Base-by-base conservation (phyloP, 768 basidiomycete species). In the Arthromyces matolae region DNA sequence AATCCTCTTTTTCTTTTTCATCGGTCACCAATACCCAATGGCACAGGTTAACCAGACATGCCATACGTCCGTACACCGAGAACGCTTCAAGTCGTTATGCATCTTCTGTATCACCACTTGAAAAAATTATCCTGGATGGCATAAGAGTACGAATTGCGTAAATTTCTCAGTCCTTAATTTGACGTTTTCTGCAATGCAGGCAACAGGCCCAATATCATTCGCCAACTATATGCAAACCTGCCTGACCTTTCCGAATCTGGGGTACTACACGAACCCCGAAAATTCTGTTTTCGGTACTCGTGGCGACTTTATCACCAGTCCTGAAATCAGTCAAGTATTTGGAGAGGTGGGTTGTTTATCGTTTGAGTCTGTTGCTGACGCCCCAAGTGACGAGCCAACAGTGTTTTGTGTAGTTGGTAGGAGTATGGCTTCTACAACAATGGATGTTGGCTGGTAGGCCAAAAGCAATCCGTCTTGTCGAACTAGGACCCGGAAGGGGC, bases 291-390 rank as follows among this genome's bases (percentile, higher is more conserved):
- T 99, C 59, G 96, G 96, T 10, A 53, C 80, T 0, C 72, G 76
- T 33, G 96, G 96, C 5, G 96, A 99, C 71, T 99, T 98, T 60
- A 86, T 89, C 18, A 99, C 96, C 9, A 93, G 89, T 57, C 96
- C 95, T 2, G 96, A 99, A 65, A 97, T 99, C 44, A 89, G 83
- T 57, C 93, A 97, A 63, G 81, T 90, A 0, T 98, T 98, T 63
- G 96, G 96, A 50, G 95, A 99, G 83, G 95, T 93, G 61, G 54
- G 80, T 64, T 31, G 13, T 35, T 32, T 8, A 28, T 48, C 20
- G 20, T n/a, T 29, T 10, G 40, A 19, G 6, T 28, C 18, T 35
- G 46, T n/a, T n/a, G n/a, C n/a, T n/a, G 53, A 47, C 51, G 45
- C 45, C 42, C 48, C 52, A 59, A 70, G 64, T 72, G 67, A 76